These are phyloP conservation scores for Epichloe uncinata DNA, from an alignment of 2,329 filamentous ascomycete genomes.

Conservation along the genomic window DNA sequence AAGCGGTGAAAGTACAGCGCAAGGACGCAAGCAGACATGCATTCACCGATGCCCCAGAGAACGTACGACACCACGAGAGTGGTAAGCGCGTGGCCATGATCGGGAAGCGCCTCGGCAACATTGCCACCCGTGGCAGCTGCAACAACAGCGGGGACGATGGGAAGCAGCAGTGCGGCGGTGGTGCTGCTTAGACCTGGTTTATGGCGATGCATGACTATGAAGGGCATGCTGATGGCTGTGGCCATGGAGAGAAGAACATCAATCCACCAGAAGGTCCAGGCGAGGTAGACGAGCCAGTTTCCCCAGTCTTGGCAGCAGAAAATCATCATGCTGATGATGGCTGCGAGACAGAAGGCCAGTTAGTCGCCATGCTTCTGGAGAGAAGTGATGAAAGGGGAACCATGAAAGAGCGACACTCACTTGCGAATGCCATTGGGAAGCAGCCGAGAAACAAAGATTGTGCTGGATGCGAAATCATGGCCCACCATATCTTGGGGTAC, in stretches of 20 bases:
- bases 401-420: slow-evolving; percentile 12
- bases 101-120: slow-evolving; percentile 45
- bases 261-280: slow-evolving; percentile 46
- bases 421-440: slow-evolving; percentile 55
- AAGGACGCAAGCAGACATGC: slow-evolving; percentile 46
- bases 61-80: slow-evolving; percentile 54
- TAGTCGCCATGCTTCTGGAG: neutral
- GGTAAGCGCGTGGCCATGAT: slow-evolving; percentile 39
- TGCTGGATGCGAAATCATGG: slow-evolving; percentile 52
- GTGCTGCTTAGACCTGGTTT: slow-evolving; percentile 39
- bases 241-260: slow-evolving; percentile 38
- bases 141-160: slow-evolving; percentile 54
- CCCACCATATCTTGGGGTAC: slow-evolving; percentile 51
- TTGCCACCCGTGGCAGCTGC: slow-evolving; percentile 51
- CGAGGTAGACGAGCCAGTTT: slow-evolving; percentile 37
- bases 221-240: slow-evolving; percentile 42
- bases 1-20: slow-evolving; percentile 59
- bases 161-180: slow-evolving; percentile 51
- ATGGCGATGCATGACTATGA: slow-evolving; percentile 36
- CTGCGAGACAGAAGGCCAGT: slow-evolving; percentile 6
- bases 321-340: slow-evolving; percentile 52
- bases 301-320: slow-evolving; percentile 52
- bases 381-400: neutral
- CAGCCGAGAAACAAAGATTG: slow-evolving; percentile 58
- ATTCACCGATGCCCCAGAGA: slow-evolving; percentile 51